Percentiles rank a stretch among this genome's conserved stretches.
phyloP scores from a whole-genome alignment of 2,329 filamentous ascomycete species.

The Fusarium albidum region DNA sequence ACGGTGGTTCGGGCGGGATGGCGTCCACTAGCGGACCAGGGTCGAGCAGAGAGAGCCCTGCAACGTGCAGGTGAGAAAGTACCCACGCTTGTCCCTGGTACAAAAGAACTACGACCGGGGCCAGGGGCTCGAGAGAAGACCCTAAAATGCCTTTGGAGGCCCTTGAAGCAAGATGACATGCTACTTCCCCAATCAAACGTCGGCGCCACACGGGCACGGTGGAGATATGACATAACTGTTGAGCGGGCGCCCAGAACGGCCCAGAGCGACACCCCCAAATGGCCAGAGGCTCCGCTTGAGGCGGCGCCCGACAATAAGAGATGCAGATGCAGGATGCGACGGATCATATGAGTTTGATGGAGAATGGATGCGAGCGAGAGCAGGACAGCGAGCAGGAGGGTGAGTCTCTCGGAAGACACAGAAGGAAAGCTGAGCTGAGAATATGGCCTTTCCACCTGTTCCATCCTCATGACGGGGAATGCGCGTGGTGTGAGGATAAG shows the following conservation, averaged over 20 bases:
- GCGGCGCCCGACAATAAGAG: constrained; percentile 27
- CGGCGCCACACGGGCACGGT: constrained; percentile 25
- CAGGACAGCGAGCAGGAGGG: constrained; percentile 4
- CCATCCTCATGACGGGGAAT: constrained; percentile 33
- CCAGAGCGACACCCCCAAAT: constrained; percentile 19
- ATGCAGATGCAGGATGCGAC: constrained; percentile 32
- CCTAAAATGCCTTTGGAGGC: constrained; percentile 19
- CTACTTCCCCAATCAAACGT: constrained; percentile 37
- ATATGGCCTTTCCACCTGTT: constrained; percentile 21
- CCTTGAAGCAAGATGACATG: constrained; percentile 44
- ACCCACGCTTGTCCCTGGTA: constrained; percentile 28
- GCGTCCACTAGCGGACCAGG: constrained; percentile 28
- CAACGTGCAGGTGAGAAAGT: constrained; percentile 26
- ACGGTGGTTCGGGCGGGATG: constrained; percentile 37
- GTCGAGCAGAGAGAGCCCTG: constrained; percentile 24
- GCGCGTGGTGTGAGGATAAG: constrained; percentile 30
- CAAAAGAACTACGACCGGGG: constrained; percentile 35
- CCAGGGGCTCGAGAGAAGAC: constrained; percentile 28
- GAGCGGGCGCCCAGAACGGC: constrained; percentile 15
- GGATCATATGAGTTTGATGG: constrained; percentile 23
- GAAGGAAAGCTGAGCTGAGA: constrained; percentile 9
- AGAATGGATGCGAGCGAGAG: constrained; percentile 19
- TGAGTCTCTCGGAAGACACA: background rate
- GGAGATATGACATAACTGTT: constrained; percentile 42
- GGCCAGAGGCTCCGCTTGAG: constrained; percentile 31